These are phyloP conservation scores for Paraconiothyrium sp. DNA, from an alignment of 2,329 filamentous ascomycete genomes.

Conservation along the genomic window DNA sequence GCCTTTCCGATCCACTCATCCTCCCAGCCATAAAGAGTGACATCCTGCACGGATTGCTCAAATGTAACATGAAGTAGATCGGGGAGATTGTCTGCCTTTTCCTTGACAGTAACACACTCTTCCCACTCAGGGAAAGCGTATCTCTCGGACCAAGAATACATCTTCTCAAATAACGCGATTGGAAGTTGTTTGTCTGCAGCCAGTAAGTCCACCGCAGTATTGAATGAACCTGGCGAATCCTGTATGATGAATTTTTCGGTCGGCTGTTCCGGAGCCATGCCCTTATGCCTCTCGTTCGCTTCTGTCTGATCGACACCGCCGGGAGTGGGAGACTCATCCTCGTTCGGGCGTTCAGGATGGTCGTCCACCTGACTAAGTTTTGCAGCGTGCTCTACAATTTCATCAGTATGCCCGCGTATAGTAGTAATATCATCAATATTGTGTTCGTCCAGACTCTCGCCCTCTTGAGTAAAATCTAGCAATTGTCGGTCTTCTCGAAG, in stretches of 20 bases:
- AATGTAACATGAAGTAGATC: conserved; percentile 55
- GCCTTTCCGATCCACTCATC: conserved; percentile 54
- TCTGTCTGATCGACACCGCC: too few species aligned
- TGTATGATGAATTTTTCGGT: neutral
- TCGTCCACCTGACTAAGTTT: too few species aligned
- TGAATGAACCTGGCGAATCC: neutral
- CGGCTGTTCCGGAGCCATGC: neutral
- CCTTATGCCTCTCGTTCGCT: too few species aligned
- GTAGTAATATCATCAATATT: too few species aligned
- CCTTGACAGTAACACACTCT: conserved; percentile 39
- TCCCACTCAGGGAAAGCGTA: conserved; percentile 39
- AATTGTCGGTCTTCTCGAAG: too few species aligned
- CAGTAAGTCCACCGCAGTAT: neutral
- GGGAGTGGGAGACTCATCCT: too few species aligned
- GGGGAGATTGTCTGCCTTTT: conserved; percentile 45
- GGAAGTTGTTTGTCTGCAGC: conserved; percentile 10
- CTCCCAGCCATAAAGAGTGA: conserved; percentile 54
- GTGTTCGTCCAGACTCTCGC: too few species aligned
- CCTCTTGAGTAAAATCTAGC: too few species aligned
- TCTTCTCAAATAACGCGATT: conserved; percentile 20
- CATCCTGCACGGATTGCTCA: conserved; percentile 49
- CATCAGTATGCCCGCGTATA: too few species aligned
- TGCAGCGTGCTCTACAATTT: too few species aligned
- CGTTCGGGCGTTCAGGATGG: too few species aligned
- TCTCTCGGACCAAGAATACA: conserved; percentile 23